Conservation (phyloP, 1,284 basidiomycete genomes). For the Cystobasidium pallidum region DNA sequence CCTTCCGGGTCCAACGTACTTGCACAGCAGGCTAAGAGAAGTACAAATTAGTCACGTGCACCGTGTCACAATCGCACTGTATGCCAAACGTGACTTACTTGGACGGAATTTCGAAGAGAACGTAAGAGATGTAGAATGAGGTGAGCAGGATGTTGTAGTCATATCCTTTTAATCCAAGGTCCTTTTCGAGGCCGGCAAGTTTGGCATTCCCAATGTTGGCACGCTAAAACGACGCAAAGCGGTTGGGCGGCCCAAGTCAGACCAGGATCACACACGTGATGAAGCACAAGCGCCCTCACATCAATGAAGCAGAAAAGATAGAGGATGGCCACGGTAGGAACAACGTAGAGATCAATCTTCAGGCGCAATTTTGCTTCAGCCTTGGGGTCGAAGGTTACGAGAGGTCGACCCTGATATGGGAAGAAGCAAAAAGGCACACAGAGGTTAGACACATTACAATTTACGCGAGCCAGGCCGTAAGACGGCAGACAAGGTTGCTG, state of each 20-base stretch:
- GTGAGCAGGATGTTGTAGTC: constrained; percentile 56
- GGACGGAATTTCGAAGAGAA: constrained; percentile 63
- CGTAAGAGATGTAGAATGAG: constrained; percentile 62
- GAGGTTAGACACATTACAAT: neutral
- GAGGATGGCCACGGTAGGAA: constrained; percentile 49
- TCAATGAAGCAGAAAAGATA: constrained; percentile 51
- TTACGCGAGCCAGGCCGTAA: no score
- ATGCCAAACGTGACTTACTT: constrained; percentile 6
- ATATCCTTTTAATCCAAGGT: constrained; percentile 62
- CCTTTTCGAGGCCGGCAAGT: constrained; percentile 64
- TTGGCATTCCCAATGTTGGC: constrained; percentile 61
- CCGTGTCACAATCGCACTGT: neutral
- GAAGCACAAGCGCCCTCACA: constrained; percentile 1
- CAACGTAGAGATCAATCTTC: constrained; percentile 53
- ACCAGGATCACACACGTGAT: neutral
- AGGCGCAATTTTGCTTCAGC: constrained; percentile 46
- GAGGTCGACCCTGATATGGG: constrained; percentile 16
- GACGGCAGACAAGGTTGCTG: no score
- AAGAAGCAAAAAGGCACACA: neutral
- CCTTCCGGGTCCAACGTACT: constrained; percentile 62
- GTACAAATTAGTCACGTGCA: constrained; percentile 3
- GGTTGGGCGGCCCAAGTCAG: neutral
- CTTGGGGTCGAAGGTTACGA: constrained; percentile 54
- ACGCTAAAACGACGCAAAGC: neutral
- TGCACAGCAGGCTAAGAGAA: constrained; percentile 60